Conservation (phyloP, 768 basidiomycete genomes). For the Pluteus cervinus region DNA sequence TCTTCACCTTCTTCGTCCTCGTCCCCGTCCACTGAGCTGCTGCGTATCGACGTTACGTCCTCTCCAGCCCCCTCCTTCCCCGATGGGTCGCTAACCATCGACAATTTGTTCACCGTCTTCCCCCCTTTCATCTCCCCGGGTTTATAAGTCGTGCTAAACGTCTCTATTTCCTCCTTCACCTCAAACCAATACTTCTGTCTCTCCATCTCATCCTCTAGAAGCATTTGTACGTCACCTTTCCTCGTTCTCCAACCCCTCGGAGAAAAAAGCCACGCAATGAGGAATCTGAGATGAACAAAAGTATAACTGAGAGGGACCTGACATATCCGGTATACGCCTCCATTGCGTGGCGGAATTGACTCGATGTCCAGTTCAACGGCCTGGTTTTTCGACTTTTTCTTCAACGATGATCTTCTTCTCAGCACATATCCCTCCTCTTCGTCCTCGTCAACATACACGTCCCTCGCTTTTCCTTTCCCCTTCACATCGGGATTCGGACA, state of each 20-base stretch:
- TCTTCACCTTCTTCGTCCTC: conserved; percentile 33
- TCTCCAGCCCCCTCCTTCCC: conserved; percentile 22
- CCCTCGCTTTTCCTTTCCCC: too few relatives aligned
- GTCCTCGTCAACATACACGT: too few relatives aligned
- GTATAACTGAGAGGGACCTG: conserved; percentile 71
- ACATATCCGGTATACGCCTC: conserved; percentile 56
- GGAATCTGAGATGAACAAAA: conserved; percentile 55
- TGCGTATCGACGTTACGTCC: too few relatives aligned
- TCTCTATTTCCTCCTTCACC: conserved; percentile 39
- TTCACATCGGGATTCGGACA: conserved; percentile 14
- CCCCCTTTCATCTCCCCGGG: conserved; percentile 51
- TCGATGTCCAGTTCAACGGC: too few relatives aligned
- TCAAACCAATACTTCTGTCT: conserved; percentile 55
- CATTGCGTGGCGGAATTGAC: conserved; percentile 27
- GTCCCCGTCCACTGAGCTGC: conserved; percentile 33
- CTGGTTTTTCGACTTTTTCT: too few relatives aligned
- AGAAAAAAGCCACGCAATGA: conserved; percentile 62
- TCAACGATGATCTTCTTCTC: too few relatives aligned
- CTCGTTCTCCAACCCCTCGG: too few relatives aligned
- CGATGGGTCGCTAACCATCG: conserved; percentile 44
- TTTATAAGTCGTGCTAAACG: conserved; percentile 32
- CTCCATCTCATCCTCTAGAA: conserved; percentile 12
- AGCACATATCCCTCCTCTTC: too few relatives aligned
- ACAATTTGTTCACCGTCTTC: conserved; percentile 42
- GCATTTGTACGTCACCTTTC: conserved; percentile 20